Evolutionary conservation across 805 yeast species (phyloP), one percentile per base, ranked within the genome.

Genomic region (Sungouiella thailandica): DNA sequence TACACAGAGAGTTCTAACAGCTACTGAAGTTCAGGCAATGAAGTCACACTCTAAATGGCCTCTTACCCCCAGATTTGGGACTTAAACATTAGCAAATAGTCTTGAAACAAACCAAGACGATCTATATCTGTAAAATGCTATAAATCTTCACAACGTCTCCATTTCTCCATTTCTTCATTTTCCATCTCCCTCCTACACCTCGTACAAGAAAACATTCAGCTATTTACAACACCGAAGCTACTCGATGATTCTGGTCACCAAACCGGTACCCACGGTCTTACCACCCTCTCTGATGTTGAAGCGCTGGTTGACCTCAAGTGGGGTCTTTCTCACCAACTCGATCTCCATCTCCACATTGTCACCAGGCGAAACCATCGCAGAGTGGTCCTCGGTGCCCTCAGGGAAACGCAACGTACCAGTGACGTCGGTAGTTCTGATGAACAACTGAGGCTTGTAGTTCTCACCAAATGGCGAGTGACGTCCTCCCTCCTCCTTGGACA

Each of bases 261-360:
- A 73, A 74, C 98, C 98, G 50, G 98, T 93, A 68, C 96, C 98
- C 50, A 93, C 97, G 48, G 98, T 93, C 74, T 83, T 85, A 64
- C 97, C 97, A 72, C 97, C 97, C 74, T 93, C 98, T 80, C 98
- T 93, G 65, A 93, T 76, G 80, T 93, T 93, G 83, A 93, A 93
- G 72, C 97, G 85, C 76, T 89, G 96, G 65, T 95, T 95, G 55
- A 83, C 81, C 76, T 93, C 98, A 46, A 93, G 57, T 43, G 97
- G 95, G 50, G 94, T 85, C 62, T 95, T 93, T 71, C 78, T 85
- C 46, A 83, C 80, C 59, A 90, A 74, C 60, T 83, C 83, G 60
- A 90, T 85, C 57, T 78, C 80, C 96, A 93, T 86, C 76, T 93
- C 98, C 46, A 88, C 78, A 68, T 93, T 93, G 76, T 93, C 98